phyloP scores from a whole-genome alignment of 805 yeast species.

The Ogataea zsoltii region DNA sequence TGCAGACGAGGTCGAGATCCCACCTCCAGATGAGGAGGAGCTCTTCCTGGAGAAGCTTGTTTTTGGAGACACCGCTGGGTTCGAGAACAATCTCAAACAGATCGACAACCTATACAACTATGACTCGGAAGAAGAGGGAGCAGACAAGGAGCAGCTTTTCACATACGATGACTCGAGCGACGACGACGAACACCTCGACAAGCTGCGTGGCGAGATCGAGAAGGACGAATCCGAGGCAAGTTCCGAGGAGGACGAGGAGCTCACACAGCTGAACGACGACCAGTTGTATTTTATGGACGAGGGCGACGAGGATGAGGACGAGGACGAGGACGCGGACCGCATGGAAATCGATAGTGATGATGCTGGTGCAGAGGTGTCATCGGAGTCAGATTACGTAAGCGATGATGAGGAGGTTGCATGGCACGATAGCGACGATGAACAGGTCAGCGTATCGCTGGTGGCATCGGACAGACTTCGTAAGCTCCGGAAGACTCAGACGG shows the following conservation, averaged over 20 bases:
- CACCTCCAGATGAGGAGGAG: constrained; percentile 87
- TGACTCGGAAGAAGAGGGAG: constrained; percentile 40
- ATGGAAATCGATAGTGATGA: constrained; percentile 35
- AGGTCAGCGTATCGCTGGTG: constrained; percentile 57
- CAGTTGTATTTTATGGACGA: constrained; percentile 58
- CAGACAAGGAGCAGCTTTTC: constrained; percentile 24
- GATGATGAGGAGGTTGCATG: constrained; percentile 52
- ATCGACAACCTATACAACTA: constrained; percentile 57
- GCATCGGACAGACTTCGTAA: constrained; percentile 65
- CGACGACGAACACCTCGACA: constrained; percentile 37
- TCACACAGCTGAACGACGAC: constrained; percentile 43
- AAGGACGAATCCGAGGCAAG: constrained; percentile 35
- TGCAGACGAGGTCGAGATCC: constrained; percentile 33
- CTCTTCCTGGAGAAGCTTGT: constrained; percentile 75
- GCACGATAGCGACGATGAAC: constrained; percentile 92
- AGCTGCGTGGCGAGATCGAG: constrained; percentile 43
- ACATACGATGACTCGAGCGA: constrained; percentile 31
- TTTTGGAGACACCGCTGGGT: constrained; percentile 83
- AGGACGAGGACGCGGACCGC: constrained; percentile 41
- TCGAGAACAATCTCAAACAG: constrained; percentile 61
- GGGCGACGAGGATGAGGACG: constrained; percentile 38
- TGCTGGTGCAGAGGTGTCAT: constrained; percentile 31
- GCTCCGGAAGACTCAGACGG: constrained; percentile 56
- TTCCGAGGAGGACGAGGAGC: constrained; percentile 33
- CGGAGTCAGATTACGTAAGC: constrained; percentile 30